phyloP scores from a whole-genome alignment of 345 rosid genomes.

The Camelina laxa region DNA sequence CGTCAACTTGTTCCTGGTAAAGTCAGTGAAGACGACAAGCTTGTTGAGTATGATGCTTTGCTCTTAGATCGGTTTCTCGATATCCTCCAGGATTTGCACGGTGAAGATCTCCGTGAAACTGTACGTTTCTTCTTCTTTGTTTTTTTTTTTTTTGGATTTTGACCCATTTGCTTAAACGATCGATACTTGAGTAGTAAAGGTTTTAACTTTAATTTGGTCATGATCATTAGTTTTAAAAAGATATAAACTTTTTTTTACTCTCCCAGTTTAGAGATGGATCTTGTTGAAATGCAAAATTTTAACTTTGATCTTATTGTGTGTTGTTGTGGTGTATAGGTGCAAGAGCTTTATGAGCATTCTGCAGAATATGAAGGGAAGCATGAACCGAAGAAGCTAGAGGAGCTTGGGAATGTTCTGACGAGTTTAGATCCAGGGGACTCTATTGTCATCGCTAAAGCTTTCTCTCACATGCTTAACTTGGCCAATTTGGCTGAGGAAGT shows the following conservation, averaged over 20 bases:
- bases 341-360: conserved; percentile 93
- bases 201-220: neutral
- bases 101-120: conserved; percentile 93
- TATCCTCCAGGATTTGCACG: conserved; percentile 95
- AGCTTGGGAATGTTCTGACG: conserved; percentile 78
- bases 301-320: conserved; percentile 7
- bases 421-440: conserved; percentile 96
- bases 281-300: too few relatives aligned
- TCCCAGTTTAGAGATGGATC: neutral
- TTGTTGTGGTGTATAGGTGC: conserved; percentile 60
- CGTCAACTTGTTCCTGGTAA: conserved; percentile 78
- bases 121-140: conserved; percentile 43
- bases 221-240: too few relatives aligned
- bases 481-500: conserved; percentile 99
- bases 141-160: neutral
- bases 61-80: conserved; percentile 94
- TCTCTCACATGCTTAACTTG: conserved; percentile 95
- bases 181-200: conserved; percentile 3
- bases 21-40: conserved; percentile 93
- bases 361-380: conserved; percentile 91
- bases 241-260: too few relatives aligned
- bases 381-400: conserved; percentile 77
- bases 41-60: conserved; percentile 95
- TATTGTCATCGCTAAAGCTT: conserved; percentile 82
- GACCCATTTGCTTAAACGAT: neutral